Conservation (phyloP, 164 flowering plant species). For the Hamamelis virginiana region DNA sequence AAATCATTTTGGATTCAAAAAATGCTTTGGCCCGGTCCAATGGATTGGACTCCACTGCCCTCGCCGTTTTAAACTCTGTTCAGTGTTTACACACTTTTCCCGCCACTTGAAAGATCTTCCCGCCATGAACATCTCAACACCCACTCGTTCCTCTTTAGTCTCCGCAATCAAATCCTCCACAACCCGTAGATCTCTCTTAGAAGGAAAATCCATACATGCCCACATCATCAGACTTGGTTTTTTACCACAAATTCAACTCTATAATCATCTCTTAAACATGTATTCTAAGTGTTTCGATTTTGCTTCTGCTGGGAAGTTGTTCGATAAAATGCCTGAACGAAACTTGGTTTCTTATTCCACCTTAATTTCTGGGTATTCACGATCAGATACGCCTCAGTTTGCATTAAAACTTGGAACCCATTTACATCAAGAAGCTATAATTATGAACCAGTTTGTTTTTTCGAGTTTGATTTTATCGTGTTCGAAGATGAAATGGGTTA, state of each 20-base stretch:
- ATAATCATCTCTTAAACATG: conserved; percentile 20
- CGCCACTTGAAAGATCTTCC: not conserved
- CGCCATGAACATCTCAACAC: conserved; percentile 5
- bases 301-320: conserved; percentile 9
- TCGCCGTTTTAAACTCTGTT: too few relatives aligned
- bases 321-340: conserved; percentile 23
- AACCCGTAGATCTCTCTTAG: conserved; percentile 9
- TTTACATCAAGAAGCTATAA: conserved; percentile 3
- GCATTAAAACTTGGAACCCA: conserved; percentile 9
- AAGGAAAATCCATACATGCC: conserved; percentile 15
- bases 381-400: conserved; percentile 12
- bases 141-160: conserved; percentile 25
- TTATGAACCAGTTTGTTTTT: conserved; percentile 24
- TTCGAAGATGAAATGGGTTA: conserved; percentile 20
- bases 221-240: conserved; percentile 18
- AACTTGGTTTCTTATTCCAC: conserved; percentile 21
- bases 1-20: too few relatives aligned
- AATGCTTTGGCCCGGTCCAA: too few relatives aligned
- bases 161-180: conserved; percentile 24
- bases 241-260: conserved; percentile 15
- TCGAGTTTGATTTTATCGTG: conserved; percentile 28
- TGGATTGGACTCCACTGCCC: too few relatives aligned
- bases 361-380: conserved; percentile 25
- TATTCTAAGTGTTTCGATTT: conserved; percentile 12
- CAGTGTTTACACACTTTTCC: too few relatives aligned